phyloP scores from a whole-genome alignment of 495 filamentous ascomycete species.

The Schizothecium vesticola region DNA sequence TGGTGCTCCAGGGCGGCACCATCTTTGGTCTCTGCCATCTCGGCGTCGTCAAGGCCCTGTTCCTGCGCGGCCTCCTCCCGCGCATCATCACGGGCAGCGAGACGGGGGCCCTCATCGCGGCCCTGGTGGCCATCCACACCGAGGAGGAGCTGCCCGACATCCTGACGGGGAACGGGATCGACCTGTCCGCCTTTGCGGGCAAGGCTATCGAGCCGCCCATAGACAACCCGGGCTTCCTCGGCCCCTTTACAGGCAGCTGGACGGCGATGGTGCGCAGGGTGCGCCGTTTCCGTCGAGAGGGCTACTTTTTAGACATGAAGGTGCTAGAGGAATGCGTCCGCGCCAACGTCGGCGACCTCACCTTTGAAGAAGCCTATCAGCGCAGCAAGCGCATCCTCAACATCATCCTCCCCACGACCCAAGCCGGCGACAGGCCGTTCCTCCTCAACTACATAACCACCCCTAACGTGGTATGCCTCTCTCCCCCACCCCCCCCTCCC shows the following conservation, averaged over 20 bases:
- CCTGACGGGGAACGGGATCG: slow-evolving; percentile 72
- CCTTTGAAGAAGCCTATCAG: slow-evolving; percentile 89
- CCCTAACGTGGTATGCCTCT: slow-evolving; percentile 74
- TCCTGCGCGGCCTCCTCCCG: slow-evolving; percentile 76
- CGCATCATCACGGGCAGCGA: slow-evolving; percentile 89
- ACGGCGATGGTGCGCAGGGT: slow-evolving; percentile 57
- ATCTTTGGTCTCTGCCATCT: slow-evolving; percentile 91
- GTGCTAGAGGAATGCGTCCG: slow-evolving; percentile 82
- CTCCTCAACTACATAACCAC: slow-evolving; percentile 91
- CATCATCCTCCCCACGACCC: slow-evolving; percentile 77
- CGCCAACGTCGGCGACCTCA: slow-evolving; percentile 81
- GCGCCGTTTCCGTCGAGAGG: slow-evolving; percentile 61
- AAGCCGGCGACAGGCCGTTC: slow-evolving; percentile 71
- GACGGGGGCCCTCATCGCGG: slow-evolving; percentile 85
- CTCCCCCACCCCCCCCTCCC: not conserved
- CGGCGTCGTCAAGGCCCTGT: slow-evolving; percentile 84
- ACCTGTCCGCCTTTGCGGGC: slow-evolving; percentile 70
- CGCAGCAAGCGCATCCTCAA: slow-evolving; percentile 84
- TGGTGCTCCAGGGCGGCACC: slow-evolving; percentile 85
- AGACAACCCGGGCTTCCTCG: slow-evolving; percentile 10
- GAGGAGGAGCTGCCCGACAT: slow-evolving; percentile 78
- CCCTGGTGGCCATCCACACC: slow-evolving; percentile 80
- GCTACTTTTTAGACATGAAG: slow-evolving; percentile 77
- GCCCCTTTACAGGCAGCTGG: slow-evolving; percentile 39
- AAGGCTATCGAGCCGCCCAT: slow-evolving; percentile 21